These are phyloP conservation scores for Clausena lansium DNA, from an alignment of 345 rosid genomes.

Conservation along the genomic window DNA sequence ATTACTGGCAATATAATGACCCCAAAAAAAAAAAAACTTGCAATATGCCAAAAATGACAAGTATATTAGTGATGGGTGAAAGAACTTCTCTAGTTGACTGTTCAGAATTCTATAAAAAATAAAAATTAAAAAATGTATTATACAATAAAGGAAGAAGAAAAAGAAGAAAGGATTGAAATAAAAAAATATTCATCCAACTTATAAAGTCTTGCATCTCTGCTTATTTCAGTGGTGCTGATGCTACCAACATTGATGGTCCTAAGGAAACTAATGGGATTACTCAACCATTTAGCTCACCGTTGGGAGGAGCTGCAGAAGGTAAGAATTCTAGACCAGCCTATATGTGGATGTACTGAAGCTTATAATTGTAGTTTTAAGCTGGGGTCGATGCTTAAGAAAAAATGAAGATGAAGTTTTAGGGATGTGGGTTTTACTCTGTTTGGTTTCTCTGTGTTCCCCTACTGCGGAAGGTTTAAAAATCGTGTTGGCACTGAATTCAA, in stretches of 20 bases:
- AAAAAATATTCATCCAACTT: neutral
- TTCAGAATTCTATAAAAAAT: neutral
- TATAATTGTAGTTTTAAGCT: neutral
- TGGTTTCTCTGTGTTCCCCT: neutral
- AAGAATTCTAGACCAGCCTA: constrained; percentile 2
- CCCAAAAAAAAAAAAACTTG: neutral
- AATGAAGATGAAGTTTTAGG: neutral
- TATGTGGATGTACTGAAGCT: neutral
- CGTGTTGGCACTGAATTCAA: constrained; percentile 33
- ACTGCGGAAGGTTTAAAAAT: neutral
- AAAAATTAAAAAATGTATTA: too few relatives aligned
- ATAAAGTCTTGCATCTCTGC: constrained; percentile 3
- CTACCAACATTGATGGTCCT: constrained; percentile 16
- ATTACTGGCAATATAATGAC: neutral
- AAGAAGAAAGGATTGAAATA: neutral
- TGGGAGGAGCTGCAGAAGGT: constrained; percentile 21
- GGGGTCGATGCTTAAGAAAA: neutral
- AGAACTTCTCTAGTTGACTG: neutral
- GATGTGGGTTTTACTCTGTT: neutral
- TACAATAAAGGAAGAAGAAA: neutral
- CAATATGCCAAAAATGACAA: neutral
- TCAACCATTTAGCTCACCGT: constrained; percentile 11
- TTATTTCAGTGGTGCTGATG: constrained; percentile 21
- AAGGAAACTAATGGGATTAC: constrained; percentile 17
- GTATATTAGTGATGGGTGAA: neutral